These are phyloP conservation scores for Meira miltonrushii DNA, from an alignment of 1,284 basidiomycete species.

Conservation along the genomic window DNA sequence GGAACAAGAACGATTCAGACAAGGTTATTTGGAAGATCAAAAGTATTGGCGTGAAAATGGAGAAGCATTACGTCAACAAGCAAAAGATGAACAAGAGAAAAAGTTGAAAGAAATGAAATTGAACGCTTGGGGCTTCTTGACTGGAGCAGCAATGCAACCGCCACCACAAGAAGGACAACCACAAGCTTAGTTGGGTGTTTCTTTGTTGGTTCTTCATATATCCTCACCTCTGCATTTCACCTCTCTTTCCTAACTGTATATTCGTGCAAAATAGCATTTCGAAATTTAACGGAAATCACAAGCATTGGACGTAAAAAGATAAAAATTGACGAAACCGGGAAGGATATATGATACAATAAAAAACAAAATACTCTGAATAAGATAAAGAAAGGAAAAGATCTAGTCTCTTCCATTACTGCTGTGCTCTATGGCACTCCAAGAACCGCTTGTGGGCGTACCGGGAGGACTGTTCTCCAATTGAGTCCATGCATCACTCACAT, in stretches of 20 bases:
- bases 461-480: slow-evolving; percentile 2
- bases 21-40: slow-evolving; percentile 76
- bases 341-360: too few species aligned
- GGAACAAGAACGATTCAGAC: slow-evolving; percentile 80
- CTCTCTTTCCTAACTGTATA: too few species aligned
- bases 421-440: background rate
- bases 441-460: background rate
- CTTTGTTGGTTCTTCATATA: too few species aligned
- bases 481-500: slow-evolving; percentile 1
- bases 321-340: too few species aligned
- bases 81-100: slow-evolving; percentile 76
- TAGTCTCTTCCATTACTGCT: too few species aligned
- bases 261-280: too few species aligned
- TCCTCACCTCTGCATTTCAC: too few species aligned
- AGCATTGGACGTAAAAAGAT: too few species aligned
- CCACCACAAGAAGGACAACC: slow-evolving; percentile 9
- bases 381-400: too few species aligned
- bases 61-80: slow-evolving; percentile 69
- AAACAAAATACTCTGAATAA: too few species aligned
- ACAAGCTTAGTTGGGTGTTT: background rate
- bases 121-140: slow-evolving; percentile 36
- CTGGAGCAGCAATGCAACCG: slow-evolving; percentile 14
- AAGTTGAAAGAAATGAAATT: slow-evolving; percentile 59
- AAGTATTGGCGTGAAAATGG: slow-evolving; percentile 78
- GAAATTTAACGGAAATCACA: too few species aligned